Base-by-base conservation (phyloP, 2,329 filamentous ascomycete genomes). In the Sclerotinia nivalis region DNA sequence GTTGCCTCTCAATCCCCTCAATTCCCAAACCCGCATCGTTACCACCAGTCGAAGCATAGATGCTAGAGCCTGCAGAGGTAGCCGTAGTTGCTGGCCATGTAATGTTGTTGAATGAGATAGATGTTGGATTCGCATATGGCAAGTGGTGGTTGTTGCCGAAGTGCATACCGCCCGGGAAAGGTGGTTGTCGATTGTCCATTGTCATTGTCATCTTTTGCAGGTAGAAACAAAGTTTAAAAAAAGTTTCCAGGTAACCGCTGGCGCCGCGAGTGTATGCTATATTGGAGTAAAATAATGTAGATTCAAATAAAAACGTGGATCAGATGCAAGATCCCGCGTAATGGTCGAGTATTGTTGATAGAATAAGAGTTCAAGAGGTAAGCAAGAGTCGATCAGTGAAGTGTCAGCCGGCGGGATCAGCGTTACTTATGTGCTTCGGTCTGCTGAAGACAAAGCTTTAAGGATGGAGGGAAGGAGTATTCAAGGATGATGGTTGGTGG, bases 201-300 rank as follows among this genome's bases (percentile, higher is more conserved):
- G 94, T 92, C 93, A 97, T 97, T 83, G 93, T 96, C 93, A 97
- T 97, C 72, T 74, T 64, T 77, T 71, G 66, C 72, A 65, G 67
- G 69, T 64, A 47, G 2, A 34, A 58, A 71, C 69, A 68, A 66
- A 69, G 68, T 47, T 69, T 68, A 66, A 69, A 70, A 70, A 40
- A 43, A 60, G 56, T 66, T 67, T 49, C 43, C n/a, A 60, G 70
- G 58, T 64, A 61, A 56, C 45, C 61, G 22, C 58, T 40, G 58
- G 45, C 37, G 37, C 18, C n/a, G 31, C 28, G 43, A 22, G 50
- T 58, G 18, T 13, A 37, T 34, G 60, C 64, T 20, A 59, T 61
- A 49, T 45, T 54, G 66, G 55, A 69, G 68, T 54, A 62, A 68
- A 66, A 65, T 59, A 60, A 54, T 71, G 69, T 73, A 70, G 73